phyloP scores from a whole-genome alignment of 2,329 filamentous ascomycete species.

The Microdochium trichocladiopsis region DNA sequence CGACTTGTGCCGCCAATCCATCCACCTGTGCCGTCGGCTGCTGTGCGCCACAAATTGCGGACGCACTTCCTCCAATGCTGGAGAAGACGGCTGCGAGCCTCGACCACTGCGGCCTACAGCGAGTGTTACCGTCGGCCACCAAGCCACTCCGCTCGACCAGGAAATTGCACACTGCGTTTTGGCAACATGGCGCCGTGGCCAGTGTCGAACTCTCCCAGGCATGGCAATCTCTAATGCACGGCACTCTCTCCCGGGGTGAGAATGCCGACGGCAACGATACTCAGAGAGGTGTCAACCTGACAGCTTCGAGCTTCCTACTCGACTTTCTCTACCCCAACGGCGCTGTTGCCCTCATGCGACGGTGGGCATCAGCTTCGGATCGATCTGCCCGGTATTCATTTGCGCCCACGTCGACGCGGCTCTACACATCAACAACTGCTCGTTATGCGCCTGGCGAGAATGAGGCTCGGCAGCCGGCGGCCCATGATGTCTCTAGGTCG shows the following conservation, averaged over 20 bases:
- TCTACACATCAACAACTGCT: background rate
- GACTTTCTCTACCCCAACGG: slow-evolving; percentile 49
- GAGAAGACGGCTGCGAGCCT: slow-evolving; percentile 49
- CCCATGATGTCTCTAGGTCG: background rate
- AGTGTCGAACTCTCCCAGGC: slow-evolving; percentile 35
- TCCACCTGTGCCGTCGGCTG: background rate
- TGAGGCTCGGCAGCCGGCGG: background rate
- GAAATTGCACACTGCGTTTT: slow-evolving; percentile 42
- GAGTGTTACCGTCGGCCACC: slow-evolving; percentile 35
- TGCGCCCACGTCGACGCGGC: slow-evolving; percentile 18
- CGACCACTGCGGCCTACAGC: slow-evolving; percentile 48
- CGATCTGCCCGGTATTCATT: slow-evolving; percentile 9
- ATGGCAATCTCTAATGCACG: slow-evolving; percentile 30
- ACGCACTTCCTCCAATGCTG: slow-evolving; percentile 36
- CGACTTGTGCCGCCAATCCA: background rate
- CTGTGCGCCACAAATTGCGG: background rate
- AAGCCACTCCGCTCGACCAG: slow-evolving; percentile 29
- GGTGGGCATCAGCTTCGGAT: slow-evolving; percentile 12
- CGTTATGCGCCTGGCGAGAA: background rate
- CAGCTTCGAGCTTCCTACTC: slow-evolving; percentile 42
- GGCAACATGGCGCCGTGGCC: slow-evolving; percentile 45
- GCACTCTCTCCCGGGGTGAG: slow-evolving; percentile 7
- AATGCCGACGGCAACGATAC: background rate
- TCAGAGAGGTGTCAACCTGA: slow-evolving; percentile 12
- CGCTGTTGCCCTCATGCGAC: slow-evolving; percentile 33